Evolutionary conservation across 805 yeast species (phyloP), one percentile per base, ranked within the genome.

Genomic region (Ogataea nonfermentans): DNA sequence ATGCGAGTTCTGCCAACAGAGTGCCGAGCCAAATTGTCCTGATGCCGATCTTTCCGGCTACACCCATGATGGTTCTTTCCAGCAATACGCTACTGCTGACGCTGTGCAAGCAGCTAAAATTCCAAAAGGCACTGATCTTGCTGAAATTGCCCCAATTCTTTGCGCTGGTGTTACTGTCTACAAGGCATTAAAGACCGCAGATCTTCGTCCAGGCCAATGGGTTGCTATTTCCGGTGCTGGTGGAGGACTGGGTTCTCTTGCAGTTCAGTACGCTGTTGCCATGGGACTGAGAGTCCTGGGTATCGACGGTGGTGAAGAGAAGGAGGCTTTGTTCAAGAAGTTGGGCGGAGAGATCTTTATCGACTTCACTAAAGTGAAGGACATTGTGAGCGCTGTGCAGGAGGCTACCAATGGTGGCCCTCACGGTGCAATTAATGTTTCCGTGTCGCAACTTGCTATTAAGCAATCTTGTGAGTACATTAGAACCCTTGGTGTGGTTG

Each of bases 111-210:
- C 93, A 28, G 95, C 95, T 29, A 70, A 74, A 52, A 79, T 87
- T 55, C 90, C 95, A 44, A 57, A 73, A 55, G 84, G 81, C 43
- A 68, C 84, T 29, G 90, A 87, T 59, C 74, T 86, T 54, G 89
- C 91, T 40, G 72, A 69, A 49, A 75, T 79, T 47, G 80, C 95
- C 9, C 95, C 95, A 54, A 79, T 86, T 59, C 75, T 87, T 57
- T 86, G 95, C 70, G 95, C 95, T 25, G 95, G 95, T 66, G 79
- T 86, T 64, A 86, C 95, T 28, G 95, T 84, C 43, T 86, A 86
- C 81, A 86, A 85, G 73, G 95, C 95, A 31, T 71, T 86, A 61
- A 85, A 85, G 74, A 82, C 86, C 30, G 85, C 95, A 40, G 76
- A 75, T 42, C 68, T 81, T 57, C 61, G 89, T 29, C 60, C 89